These are phyloP conservation scores for Pseudomonodictys pantanalensis DNA, from an alignment of 495 filamentous ascomycete genomes.

Conservation along the genomic window DNA sequence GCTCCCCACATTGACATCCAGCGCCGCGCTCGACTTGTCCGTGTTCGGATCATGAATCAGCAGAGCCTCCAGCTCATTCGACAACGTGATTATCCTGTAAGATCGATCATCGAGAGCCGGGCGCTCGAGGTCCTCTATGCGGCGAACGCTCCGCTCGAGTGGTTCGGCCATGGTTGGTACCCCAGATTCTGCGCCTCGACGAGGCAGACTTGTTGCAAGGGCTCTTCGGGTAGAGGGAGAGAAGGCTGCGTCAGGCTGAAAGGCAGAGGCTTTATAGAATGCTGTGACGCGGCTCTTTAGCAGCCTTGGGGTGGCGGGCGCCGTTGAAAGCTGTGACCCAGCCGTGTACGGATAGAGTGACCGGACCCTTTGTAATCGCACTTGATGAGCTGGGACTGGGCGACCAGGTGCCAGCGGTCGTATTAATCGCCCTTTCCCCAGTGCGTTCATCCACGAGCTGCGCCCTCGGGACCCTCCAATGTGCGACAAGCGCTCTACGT, in stretches of 20 bases:
- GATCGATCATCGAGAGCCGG: conserved; percentile 83
- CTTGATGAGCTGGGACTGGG: too few relatives aligned
- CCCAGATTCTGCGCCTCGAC: not conserved
- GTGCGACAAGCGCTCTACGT: too few relatives aligned
- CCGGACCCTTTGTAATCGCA: not conserved
- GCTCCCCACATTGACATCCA: conserved; percentile 94
- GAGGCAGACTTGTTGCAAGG: conserved; percentile 2
- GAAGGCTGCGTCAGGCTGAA: conserved; percentile 7
- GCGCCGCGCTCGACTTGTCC: conserved; percentile 91
- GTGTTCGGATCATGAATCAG: conserved; percentile 93
- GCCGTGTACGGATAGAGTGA: not conserved
- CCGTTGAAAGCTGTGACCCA: conserved; percentile 2
- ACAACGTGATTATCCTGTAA: conserved; percentile 81
- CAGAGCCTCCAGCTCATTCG: conserved; percentile 89
- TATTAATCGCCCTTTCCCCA: conserved; percentile 3
- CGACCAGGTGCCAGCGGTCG: too few relatives aligned
- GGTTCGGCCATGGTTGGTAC: conserved; percentile 32
- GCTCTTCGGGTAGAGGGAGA: not conserved
- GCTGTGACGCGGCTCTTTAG: not conserved
- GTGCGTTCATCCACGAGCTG: conserved; percentile 22
- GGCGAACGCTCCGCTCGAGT: conserved; percentile 36
- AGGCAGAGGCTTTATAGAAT: conserved; percentile 7
- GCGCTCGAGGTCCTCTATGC: conserved; percentile 77
- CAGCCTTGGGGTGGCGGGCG: not conserved
- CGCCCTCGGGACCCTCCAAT: conserved; percentile 16